These are phyloP conservation scores for Ganoderma meredithae DNA, from an alignment of 1,284 basidiomycete species.

Conservation along the genomic window DNA sequence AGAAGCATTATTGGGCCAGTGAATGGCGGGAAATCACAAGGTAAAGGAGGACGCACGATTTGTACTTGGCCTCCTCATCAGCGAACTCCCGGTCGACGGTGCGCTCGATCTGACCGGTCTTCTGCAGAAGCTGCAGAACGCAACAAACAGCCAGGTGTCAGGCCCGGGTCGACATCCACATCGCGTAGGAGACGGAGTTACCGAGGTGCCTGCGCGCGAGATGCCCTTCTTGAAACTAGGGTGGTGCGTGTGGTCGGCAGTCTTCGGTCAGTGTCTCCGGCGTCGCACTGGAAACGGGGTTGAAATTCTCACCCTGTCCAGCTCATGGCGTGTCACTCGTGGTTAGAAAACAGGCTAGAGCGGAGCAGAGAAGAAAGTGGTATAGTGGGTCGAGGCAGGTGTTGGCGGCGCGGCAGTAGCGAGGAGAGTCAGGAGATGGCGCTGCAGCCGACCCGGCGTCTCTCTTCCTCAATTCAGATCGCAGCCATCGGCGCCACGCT, in stretches of 20 bases:
- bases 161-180: background rate
- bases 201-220: conserved; percentile 32
- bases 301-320: conserved; percentile 29
- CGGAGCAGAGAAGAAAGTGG: conserved; percentile 17
- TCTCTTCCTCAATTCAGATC: conserved; percentile 5
- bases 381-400: conserved; percentile 19
- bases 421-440: background rate
- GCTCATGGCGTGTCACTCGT: conserved; percentile 21
- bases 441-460: background rate
- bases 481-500: conserved; percentile 19
- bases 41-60: conserved; percentile 65
- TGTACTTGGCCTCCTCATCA: conserved; percentile 92
- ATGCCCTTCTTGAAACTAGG: conserved; percentile 33
- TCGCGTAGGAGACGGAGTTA: conserved; percentile 15
- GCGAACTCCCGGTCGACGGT: conserved; percentile 95
- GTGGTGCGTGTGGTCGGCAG: background rate
- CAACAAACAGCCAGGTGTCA: background rate
- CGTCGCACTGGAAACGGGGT: background rate
- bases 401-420: conserved; percentile 16
- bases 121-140: conserved; percentile 80
- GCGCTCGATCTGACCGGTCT: conserved; percentile 97
- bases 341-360: background rate
- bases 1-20: background rate
- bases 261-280: background rate
- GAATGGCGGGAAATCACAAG: background rate